Percentiles rank a stretch among this genome's conserved stretches.
phyloP scores from a whole-genome alignment of 2,329 filamentous ascomycete species.

The Aureobasidium sp. region DNA sequence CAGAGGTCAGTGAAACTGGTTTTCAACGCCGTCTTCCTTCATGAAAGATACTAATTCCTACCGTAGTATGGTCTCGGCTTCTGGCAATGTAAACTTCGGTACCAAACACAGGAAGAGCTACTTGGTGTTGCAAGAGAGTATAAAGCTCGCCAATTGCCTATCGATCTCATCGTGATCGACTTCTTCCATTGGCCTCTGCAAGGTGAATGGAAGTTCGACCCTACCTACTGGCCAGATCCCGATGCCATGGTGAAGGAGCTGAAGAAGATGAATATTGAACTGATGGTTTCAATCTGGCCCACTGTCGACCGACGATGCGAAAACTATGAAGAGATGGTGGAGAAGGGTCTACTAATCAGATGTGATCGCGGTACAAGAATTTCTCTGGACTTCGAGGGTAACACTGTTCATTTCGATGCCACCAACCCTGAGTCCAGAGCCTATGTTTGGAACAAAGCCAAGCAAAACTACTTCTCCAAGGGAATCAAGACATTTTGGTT shows the following conservation, averaged over 20 bases:
- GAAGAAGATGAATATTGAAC: conserved; percentile 48
- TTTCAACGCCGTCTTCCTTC: too few species aligned
- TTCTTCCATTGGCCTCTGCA: conserved; percentile 61
- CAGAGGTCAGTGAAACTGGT: conserved; percentile 26
- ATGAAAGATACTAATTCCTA: neutral
- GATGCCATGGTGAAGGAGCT: conserved; percentile 57
- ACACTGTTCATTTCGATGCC: conserved; percentile 53
- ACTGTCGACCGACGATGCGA: conserved; percentile 52
- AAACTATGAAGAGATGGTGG: conserved; percentile 54
- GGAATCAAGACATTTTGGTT: conserved; percentile 60
- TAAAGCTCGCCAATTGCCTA: conserved; percentile 43
- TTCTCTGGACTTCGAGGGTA: conserved; percentile 50
- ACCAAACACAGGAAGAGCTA: conserved; percentile 57
- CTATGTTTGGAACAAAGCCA: conserved; percentile 52
- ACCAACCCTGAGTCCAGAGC: conserved; percentile 51
- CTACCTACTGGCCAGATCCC: conserved; percentile 54
- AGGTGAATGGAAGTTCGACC: conserved; percentile 60
- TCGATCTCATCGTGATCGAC: conserved; percentile 59
- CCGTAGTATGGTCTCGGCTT: conserved; percentile 46
- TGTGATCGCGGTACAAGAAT: conserved; percentile 51
- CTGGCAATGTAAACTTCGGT: conserved; percentile 60
- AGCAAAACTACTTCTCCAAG: conserved; percentile 52
- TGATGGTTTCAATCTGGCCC: conserved; percentile 64
- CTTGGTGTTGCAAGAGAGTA: conserved; percentile 53
- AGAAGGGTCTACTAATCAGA: conserved; percentile 51